These are phyloP conservation scores for Ploettnerulaceae sp. DNA, from an alignment of 2,329 filamentous ascomycete species.

Conservation along the genomic window DNA sequence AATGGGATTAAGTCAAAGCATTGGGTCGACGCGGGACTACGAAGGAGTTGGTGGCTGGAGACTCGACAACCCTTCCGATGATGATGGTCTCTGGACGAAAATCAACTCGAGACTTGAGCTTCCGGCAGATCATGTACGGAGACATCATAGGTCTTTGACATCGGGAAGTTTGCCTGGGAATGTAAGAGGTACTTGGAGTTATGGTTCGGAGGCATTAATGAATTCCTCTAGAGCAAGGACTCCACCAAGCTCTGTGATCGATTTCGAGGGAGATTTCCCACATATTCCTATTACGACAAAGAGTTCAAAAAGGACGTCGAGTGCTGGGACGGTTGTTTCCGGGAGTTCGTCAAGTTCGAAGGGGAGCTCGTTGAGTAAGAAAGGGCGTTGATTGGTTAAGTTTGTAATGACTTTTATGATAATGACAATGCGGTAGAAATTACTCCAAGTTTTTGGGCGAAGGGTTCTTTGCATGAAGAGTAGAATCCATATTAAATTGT, in stretches of 20 bases:
- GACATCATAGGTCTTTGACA: conserved; percentile 41
- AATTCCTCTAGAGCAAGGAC: conserved; percentile 48
- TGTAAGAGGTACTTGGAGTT: conserved; percentile 22
- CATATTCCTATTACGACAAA: conserved; percentile 16
- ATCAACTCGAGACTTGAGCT: conserved; percentile 50
- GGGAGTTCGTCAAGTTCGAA: conserved; percentile 27
- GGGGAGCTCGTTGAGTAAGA: conserved; percentile 26
- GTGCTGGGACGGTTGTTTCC: conserved; percentile 11
- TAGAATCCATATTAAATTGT: too few species aligned
- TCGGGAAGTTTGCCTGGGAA: conserved; percentile 23
- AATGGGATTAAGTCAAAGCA: conserved; percentile 42
- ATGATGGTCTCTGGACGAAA: conserved; percentile 43
- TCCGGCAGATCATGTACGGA: conserved; percentile 38
- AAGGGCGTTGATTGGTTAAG: conserved; percentile 18
- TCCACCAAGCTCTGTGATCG: conserved; percentile 34
- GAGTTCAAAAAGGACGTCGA: conserved; percentile 16
- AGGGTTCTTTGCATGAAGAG: too few species aligned
- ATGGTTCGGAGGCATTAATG: conserved; percentile 33
- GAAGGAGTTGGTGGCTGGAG: conserved; percentile 58
- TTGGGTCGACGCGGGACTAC: conserved; percentile 51
- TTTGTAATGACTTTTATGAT: too few species aligned
- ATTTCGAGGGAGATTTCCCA: conserved; percentile 23
- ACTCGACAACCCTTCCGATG: conserved; percentile 37
- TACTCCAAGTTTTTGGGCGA: too few species aligned
- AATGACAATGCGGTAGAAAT: too few species aligned